These are phyloP conservation scores for Edaphochlamys debaryana DNA, from an alignment of 139 green algal species.

Conservation along the genomic window DNA sequence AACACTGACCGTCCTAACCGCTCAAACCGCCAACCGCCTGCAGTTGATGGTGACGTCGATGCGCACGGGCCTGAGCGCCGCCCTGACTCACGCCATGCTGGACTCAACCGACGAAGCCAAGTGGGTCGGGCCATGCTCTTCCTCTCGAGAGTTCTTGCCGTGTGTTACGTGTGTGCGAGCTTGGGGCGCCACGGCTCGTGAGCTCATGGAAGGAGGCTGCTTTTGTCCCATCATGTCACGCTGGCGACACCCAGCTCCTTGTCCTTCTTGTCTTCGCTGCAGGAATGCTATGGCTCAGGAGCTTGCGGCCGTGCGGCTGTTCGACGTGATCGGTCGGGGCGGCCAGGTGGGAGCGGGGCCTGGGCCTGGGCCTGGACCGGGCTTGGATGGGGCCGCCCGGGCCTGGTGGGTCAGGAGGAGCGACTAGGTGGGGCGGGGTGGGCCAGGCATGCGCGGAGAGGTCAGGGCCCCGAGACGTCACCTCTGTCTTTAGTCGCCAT, in stretches of 20 bases:
- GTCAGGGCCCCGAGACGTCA: no score
- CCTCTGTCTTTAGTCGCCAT: no score
- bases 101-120: slow-evolving; percentile 8
- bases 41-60: slow-evolving; percentile 33
- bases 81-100: slow-evolving; percentile 1
- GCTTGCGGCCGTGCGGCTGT: slow-evolving; percentile 28
- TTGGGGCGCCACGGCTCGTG: not conserved
- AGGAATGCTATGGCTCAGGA: slow-evolving; percentile 16
- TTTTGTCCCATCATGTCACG: no score
- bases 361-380: not conserved
- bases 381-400: no score
- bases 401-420: no score
- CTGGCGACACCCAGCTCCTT: not conserved
- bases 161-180: no score
- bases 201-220: not conserved
- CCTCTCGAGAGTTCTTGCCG: no score
- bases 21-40: not conserved
- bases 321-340: slow-evolving; percentile 20
- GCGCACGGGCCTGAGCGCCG: slow-evolving; percentile 12
- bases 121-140: not conserved
- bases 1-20: not conserved
- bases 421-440: no score
- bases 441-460: no score
- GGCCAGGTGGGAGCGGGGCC: slow-evolving; percentile 4
- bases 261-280: not conserved